These are phyloP conservation scores for Claviceps digitariae DNA, from an alignment of 2,329 filamentous ascomycete genomes.

Conservation along the genomic window DNA sequence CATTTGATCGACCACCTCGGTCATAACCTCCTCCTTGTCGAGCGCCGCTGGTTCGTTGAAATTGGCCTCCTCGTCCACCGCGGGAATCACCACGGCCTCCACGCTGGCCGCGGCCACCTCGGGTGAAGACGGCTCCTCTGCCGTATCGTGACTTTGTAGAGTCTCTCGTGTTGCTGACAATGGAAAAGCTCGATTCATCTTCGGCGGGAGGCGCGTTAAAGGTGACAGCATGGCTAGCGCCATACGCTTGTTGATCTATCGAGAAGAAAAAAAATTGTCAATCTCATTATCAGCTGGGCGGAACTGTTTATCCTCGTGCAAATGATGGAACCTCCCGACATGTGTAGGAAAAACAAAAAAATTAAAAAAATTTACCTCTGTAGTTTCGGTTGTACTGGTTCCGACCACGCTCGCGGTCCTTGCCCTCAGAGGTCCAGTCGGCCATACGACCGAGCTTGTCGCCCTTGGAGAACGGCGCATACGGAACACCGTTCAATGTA, in stretches of 20 bases:
- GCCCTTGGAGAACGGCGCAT: conserved; percentile 95
- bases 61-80: conserved; percentile 43
- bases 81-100: conserved; percentile 51
- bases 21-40: conserved; percentile 56
- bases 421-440: conserved; percentile 89
- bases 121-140: conserved; percentile 80
- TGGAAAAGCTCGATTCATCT: conserved; percentile 94
- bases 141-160: conserved; percentile 77
- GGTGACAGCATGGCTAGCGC: conserved; percentile 69
- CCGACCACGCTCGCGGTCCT: conserved; percentile 66
- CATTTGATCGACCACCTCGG: conserved; percentile 54
- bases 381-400: conserved; percentile 88
- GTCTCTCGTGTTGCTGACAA: conserved; percentile 89
- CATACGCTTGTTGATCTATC: conserved; percentile 90
- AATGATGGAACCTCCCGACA: too few species aligned
- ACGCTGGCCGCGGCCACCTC: conserved; percentile 61
- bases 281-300: neutral
- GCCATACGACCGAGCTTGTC: conserved; percentile 99
- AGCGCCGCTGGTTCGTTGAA: conserved; percentile 60
- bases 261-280: neutral
- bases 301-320: neutral
- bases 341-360: neutral
- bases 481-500: conserved; percentile 86
- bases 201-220: conserved; percentile 88
- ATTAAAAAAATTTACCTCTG: conserved; percentile 46